These are phyloP conservation scores for Kodamaea sp. DNA, from an alignment of 1,139 yeast species.

Conservation along the genomic window DNA sequence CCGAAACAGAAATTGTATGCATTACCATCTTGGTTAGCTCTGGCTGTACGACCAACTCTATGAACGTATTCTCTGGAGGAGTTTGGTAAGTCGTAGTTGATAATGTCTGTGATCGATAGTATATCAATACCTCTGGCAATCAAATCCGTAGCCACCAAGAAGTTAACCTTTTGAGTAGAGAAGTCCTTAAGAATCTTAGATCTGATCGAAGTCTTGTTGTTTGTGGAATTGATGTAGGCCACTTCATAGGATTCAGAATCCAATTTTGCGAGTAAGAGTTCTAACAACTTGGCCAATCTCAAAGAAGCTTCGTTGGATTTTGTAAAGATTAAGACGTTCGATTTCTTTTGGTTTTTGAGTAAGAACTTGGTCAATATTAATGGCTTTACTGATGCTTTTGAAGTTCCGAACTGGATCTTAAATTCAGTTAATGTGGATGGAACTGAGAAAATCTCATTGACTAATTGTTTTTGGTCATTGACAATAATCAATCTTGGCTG, in stretches of 20 bases:
- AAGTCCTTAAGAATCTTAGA: constrained; percentile 57
- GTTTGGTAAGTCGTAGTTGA: constrained; percentile 88
- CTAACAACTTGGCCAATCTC: constrained; percentile 64
- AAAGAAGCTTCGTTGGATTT: constrained; percentile 87
- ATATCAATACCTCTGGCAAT: constrained; percentile 95
- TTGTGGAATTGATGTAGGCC: constrained; percentile 45
- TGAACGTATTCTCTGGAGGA: constrained; percentile 92
- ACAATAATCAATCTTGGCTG: constrained; percentile 74
- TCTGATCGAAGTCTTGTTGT: constrained; percentile 45
- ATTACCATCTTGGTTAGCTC: constrained; percentile 78
- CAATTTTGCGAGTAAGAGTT: constrained; percentile 40
- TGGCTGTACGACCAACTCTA: constrained; percentile 94
- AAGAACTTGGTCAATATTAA: constrained; percentile 63
- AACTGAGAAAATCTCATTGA: constrained; percentile 53
- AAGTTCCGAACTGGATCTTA: constrained; percentile 50
- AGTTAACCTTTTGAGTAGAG: constrained; percentile 45
- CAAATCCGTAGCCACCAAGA: constrained; percentile 86
- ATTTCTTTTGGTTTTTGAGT: constrained; percentile 25
- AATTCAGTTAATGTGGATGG: constrained; percentile 59
- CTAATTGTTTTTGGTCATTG: constrained; percentile 53
- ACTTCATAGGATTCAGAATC: constrained; percentile 18
- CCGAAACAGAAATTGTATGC: constrained; percentile 75
- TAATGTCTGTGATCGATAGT: constrained; percentile 65
- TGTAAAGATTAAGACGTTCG: constrained; percentile 65
- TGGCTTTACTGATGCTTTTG: constrained; percentile 72